A percentile compares a stretch with the other conserved stretches of the same genome.
These are phyloP conservation scores for Puccinia hordei DNA, from an alignment of 1,284 basidiomycete genomes.

Conservation along the genomic window DNA sequence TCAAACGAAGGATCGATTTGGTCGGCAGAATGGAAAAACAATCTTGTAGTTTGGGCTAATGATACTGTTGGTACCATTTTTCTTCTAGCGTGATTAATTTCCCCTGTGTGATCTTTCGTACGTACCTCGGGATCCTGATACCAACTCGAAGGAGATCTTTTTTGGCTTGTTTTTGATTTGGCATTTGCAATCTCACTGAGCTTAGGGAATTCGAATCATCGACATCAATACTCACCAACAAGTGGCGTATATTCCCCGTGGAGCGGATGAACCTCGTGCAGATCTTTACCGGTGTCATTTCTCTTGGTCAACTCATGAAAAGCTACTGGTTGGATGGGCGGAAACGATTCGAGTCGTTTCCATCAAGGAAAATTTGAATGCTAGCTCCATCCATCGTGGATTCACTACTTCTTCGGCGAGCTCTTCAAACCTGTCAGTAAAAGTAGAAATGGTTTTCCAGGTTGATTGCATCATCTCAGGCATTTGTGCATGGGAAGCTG, in stretches of 20 bases:
- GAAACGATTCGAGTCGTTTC: slow-evolving; percentile 84
- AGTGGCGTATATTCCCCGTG: slow-evolving; percentile 84
- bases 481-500: slow-evolving; percentile 68
- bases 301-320: slow-evolving; percentile 83
- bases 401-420: slow-evolving; percentile 5
- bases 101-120: background rate
- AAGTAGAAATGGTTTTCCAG: slow-evolving; percentile 87
- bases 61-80: slow-evolving; percentile 68
- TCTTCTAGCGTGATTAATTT: background rate
- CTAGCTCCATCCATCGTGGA: slow-evolving; percentile 16
- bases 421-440: slow-evolving; percentile 61
- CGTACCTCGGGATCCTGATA: background rate
- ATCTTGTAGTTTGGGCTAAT: slow-evolving; percentile 93
- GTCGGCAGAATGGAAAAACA: slow-evolving; percentile 81
- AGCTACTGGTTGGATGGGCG: slow-evolving; percentile 90
- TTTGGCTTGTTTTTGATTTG: slow-evolving; percentile 2
- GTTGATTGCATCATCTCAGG: slow-evolving; percentile 95
- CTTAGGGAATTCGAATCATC: slow-evolving; percentile 90
- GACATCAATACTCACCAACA: slow-evolving; percentile 77
- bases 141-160: slow-evolving; percentile 39
- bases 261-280: slow-evolving; percentile 76
- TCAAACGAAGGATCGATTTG: slow-evolving; percentile 92
- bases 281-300: slow-evolving; percentile 91
- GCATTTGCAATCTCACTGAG: background rate
- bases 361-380: slow-evolving; percentile 19